Percentiles rank a stretch among this genome's conserved stretches.
These are phyloP conservation scores for Bromus sterilis DNA, from an alignment of 176 grass and related monocot genomes.

Conservation along the genomic window DNA sequence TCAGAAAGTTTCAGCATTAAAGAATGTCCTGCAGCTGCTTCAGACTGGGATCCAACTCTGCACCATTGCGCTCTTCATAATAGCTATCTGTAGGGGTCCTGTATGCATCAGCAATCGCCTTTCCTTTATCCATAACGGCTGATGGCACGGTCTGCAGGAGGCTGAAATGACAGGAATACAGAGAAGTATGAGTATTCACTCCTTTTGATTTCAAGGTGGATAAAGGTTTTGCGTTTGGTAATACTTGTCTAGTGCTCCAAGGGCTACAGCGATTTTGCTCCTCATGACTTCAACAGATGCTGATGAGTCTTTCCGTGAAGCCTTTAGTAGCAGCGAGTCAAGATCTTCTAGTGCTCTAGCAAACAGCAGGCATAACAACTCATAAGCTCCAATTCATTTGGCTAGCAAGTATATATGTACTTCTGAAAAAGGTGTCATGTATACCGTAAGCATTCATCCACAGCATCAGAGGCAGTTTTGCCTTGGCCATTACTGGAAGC, in stretches of 20 bases:
- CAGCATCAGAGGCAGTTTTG: constrained; percentile 76
- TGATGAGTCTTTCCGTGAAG: constrained; percentile 65
- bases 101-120: constrained; percentile 94
- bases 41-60: constrained; percentile 43
- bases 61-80: constrained; percentile 19
- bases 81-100: constrained; percentile 38
- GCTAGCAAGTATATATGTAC: not conserved
- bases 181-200: not conserved
- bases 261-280: constrained; percentile 56
- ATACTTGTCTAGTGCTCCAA: constrained; percentile 83
- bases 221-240: not conserved
- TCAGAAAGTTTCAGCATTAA: constrained; percentile 19
- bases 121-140: constrained; percentile 71
- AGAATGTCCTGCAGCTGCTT: constrained; percentile 67
- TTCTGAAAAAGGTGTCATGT: not conserved
- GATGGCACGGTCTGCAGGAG: constrained; percentile 79
- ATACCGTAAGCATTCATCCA: constrained; percentile 91
- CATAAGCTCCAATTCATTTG: not conserved
- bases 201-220: not conserved
- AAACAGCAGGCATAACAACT: constrained; percentile 7
- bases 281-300: constrained; percentile 80
- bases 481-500: constrained; percentile 70
- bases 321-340: constrained; percentile 60
- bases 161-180: constrained; percentile 27
- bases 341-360: constrained; percentile 85